These are phyloP conservation scores for Penicillium sp. DNA, from an alignment of 2,329 filamentous ascomycete species.

Conservation along the genomic window DNA sequence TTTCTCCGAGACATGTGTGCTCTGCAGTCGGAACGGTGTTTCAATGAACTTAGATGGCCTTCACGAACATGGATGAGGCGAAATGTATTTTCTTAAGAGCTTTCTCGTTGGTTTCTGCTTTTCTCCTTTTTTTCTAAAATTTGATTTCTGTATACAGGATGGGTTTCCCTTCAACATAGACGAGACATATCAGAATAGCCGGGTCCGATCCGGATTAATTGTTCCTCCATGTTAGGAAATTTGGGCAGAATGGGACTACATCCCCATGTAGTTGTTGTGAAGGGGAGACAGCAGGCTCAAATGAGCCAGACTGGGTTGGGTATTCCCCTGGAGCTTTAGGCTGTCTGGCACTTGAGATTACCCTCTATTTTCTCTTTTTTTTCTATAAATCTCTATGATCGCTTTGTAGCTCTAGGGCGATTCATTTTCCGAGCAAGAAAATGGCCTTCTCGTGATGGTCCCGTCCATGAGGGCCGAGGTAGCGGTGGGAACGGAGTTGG, in stretches of 20 bases:
- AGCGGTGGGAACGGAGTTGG: neutral
- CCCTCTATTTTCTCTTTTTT: too few relatives aligned
- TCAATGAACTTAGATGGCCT: conserved; percentile 24
- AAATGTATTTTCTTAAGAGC: conserved; percentile 18
- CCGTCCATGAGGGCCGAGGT: neutral
- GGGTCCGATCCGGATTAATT: neutral
- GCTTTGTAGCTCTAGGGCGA: too few relatives aligned
- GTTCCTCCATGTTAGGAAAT: neutral
- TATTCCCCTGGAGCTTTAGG: too few relatives aligned
- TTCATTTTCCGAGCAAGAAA: neutral
- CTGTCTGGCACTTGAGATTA: too few relatives aligned
- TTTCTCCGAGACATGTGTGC: neutral
- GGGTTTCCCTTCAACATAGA: neutral
- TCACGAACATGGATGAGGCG: conserved; percentile 30
- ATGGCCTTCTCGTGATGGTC: neutral
- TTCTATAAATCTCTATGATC: too few relatives aligned
- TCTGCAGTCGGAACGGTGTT: neutral
- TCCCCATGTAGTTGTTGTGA: neutral
- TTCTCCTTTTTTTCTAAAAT: conserved; percentile 8
- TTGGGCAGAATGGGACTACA: neutral
- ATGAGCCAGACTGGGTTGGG: too few relatives aligned
- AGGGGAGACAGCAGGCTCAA: too few relatives aligned
- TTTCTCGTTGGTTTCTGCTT: conserved; percentile 5
- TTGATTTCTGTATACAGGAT: conserved; percentile 1
- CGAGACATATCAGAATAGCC: neutral